These are phyloP conservation scores for Trifolium repens DNA, from an alignment of 306 rosid genomes.

Conservation along the genomic window DNA sequence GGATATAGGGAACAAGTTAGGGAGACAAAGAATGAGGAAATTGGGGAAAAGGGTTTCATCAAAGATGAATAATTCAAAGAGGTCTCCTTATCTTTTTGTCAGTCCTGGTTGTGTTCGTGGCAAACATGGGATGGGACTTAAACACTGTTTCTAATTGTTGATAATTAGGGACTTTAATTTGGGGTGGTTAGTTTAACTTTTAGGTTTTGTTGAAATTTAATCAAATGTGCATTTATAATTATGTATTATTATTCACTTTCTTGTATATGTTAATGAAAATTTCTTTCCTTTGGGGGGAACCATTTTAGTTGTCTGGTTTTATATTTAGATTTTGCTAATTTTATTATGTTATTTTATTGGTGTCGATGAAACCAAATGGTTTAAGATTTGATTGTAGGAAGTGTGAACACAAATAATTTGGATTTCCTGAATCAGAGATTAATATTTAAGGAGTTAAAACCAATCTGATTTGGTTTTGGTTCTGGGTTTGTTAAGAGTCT, in stretches of 20 bases:
- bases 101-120: constrained; percentile 91
- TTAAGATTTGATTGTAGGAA: neutral
- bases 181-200: constrained; percentile 28
- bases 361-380: neutral
- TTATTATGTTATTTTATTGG: neutral
- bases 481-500: too few species aligned
- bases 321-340: neutral
- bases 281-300: neutral
- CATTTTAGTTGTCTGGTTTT: neutral
- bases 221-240: constrained; percentile 20
- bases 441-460: too few species aligned
- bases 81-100: constrained; percentile 55
- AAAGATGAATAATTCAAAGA: constrained; percentile 69
- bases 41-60: constrained; percentile 81
- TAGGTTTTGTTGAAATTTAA: constrained; percentile 25
- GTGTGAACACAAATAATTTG: neutral
- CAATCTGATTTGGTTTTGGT: neutral
- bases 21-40: constrained; percentile 89
- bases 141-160: constrained; percentile 57
- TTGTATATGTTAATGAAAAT: constrained; percentile 29
- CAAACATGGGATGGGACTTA: constrained; percentile 85
- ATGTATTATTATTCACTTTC: constrained; percentile 21
- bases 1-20: constrained; percentile 64
- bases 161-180: constrained; percentile 3
- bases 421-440: neutral